phyloP scores from a whole-genome alignment of 805 yeast genomes.

The Candida takata region DNA sequence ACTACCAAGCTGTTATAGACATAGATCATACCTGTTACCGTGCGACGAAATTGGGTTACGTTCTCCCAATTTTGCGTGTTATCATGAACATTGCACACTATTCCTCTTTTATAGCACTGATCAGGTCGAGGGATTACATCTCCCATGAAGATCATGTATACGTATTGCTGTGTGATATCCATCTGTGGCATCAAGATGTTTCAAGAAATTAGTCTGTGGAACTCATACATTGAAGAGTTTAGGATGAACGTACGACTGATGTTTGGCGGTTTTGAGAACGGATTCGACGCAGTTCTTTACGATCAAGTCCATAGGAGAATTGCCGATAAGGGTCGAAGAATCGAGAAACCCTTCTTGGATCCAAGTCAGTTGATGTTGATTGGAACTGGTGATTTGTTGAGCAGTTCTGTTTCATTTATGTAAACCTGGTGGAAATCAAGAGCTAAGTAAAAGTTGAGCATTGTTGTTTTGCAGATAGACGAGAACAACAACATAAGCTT shows the following conservation, averaged over 20 bases:
- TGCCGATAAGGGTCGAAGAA: constrained; percentile 5
- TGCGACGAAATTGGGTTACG: constrained; percentile 15
- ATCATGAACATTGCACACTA: constrained; percentile 7
- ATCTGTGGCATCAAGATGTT: constrained; percentile 18
- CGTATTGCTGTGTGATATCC: constrained; percentile 16
- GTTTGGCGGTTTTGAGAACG: constrained; percentile 17
- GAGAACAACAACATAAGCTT: too few species aligned
- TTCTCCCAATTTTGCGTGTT: constrained; percentile 15
- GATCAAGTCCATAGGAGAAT: constrained; percentile 8
- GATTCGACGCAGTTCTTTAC: constrained; percentile 15
- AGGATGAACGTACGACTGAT: constrained; percentile 1
- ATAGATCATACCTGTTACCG: constrained; percentile 16
- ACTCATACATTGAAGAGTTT: constrained; percentile 13
- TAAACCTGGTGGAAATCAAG: too few species aligned
- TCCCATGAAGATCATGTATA: constrained; percentile 19
- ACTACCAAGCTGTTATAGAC: constrained; percentile 9
- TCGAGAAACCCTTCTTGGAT: constrained; percentile 12
- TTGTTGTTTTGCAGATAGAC: too few species aligned
- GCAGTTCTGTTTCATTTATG: too few species aligned
- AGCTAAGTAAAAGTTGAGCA: too few species aligned
- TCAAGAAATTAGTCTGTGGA: constrained; percentile 15
- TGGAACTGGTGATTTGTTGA: constrained; percentile 3
- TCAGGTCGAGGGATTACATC: constrained; percentile 13
- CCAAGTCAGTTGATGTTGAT: constrained; percentile 7
- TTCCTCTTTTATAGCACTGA: constrained; percentile 6